These are phyloP conservation scores for Neurospora sp. DNA, from an alignment of 495 filamentous ascomycete genomes.

Conservation along the genomic window DNA sequence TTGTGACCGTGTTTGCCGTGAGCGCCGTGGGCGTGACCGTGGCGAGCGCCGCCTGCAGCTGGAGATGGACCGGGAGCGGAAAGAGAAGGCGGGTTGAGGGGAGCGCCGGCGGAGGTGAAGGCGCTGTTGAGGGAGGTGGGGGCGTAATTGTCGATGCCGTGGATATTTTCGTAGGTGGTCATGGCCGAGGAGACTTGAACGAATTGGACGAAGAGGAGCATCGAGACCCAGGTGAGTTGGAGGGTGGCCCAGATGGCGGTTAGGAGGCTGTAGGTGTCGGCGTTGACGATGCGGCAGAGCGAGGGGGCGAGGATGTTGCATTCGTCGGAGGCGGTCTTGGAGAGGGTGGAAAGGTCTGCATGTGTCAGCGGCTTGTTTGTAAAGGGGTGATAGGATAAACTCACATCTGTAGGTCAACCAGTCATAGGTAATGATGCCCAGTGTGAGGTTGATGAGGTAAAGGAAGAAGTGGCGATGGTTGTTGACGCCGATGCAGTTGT, in stretches of 20 bases:
- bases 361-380: neutral
- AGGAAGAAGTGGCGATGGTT: conserved; percentile 93
- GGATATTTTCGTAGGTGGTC: conserved; percentile 95
- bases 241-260: conserved; percentile 66
- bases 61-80: conserved; percentile 28
- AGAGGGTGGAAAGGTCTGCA: conserved; percentile 25
- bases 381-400: conserved; percentile 9
- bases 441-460: conserved; percentile 67
- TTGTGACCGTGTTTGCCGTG: conserved; percentile 30
- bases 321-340: conserved; percentile 25
- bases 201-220: conserved; percentile 88
- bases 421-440: conserved; percentile 60
- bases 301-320: conserved; percentile 69
- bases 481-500: conserved; percentile 90
- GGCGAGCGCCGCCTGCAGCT: conserved; percentile 17
- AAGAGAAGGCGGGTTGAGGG: conserved; percentile 42
- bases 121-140: conserved; percentile 65
- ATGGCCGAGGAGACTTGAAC: conserved; percentile 82
- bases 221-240: conserved; percentile 88
- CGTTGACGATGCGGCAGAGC: conserved; percentile 62
- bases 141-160: conserved; percentile 47
- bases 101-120: conserved; percentile 67
- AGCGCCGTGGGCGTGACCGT: neutral
- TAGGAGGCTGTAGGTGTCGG: conserved; percentile 75
- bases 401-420: conserved; percentile 33